phyloP scores from a whole-genome alignment of 164 flowering plant species.

The grape (Vitis vinifera) region DNA sequence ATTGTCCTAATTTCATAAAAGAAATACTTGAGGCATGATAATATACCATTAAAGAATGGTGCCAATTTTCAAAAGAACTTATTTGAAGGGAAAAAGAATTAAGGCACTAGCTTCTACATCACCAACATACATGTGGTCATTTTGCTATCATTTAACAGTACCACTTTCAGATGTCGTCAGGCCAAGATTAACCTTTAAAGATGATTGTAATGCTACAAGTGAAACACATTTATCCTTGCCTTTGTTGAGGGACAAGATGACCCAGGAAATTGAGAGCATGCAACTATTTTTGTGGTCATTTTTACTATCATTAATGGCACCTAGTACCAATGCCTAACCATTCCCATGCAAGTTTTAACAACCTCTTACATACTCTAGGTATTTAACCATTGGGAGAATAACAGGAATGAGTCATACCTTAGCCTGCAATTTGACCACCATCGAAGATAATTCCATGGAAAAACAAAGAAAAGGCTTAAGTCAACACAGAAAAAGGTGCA shows the following conservation, averaged over 20 bases:
- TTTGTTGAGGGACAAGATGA: no score
- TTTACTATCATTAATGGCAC: no score
- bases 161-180: no score
- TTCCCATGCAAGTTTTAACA: slow-evolving; percentile 4
- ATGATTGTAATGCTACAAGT: no score
- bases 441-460: slow-evolving; percentile 23
- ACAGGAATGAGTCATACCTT: slow-evolving; percentile 54
- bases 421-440: slow-evolving; percentile 48
- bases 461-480: slow-evolving; percentile 8
- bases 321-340: not conserved
- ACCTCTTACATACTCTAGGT: not conserved
- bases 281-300: no score
- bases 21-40: not conserved
- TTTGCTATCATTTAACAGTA: no score
- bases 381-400: not conserved
- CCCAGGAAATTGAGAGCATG: no score
- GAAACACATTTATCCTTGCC: no score
- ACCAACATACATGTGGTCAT: no score
- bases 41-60: not conserved
- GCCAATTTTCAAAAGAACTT: not conserved
- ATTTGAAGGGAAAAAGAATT: not conserved
- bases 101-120: no score
- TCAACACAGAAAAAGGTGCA: not conserved
- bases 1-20: not conserved
- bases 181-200: no score